phyloP scores from a whole-genome alignment of 495 filamentous ascomycete species.

The Penicillium soppii region DNA sequence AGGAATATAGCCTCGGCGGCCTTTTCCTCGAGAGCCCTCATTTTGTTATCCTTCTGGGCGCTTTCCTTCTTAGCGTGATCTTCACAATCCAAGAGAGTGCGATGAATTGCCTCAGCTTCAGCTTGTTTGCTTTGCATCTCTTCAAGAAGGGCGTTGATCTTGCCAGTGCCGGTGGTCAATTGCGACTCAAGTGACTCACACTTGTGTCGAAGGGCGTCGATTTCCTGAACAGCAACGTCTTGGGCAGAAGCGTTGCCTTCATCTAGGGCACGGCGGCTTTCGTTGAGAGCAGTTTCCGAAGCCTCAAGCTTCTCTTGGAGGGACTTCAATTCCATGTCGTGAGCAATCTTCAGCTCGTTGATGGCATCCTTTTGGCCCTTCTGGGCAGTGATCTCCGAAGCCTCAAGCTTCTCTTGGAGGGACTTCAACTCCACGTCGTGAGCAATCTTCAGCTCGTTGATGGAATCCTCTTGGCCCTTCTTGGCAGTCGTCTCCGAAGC shows the following conservation, averaged over 20 bases:
- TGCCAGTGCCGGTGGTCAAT: constrained; percentile 33
- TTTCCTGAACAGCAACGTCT: constrained; percentile 39
- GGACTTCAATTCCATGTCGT: constrained; percentile 34
- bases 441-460: constrained; percentile 36
- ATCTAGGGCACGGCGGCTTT: constrained; percentile 37
- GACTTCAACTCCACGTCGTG: constrained; percentile 37
- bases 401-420: constrained; percentile 35
- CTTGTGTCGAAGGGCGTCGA: constrained; percentile 42
- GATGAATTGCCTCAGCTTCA: constrained; percentile 37
- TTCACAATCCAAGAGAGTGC: constrained; percentile 35
- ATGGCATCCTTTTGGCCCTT: constrained; percentile 35
- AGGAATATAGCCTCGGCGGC: constrained; percentile 33
- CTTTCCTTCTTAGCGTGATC: constrained; percentile 37
- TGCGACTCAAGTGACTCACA: constrained; percentile 40
- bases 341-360: constrained; percentile 35
- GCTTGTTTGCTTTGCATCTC: constrained; percentile 41
- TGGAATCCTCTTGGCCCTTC: constrained; percentile 27
- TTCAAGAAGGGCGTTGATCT: constrained; percentile 44
- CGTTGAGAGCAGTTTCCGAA: constrained; percentile 32
- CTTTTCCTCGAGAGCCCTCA: constrained; percentile 36
- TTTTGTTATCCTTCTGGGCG: constrained; percentile 31
- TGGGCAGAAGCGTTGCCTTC: constrained; percentile 36
- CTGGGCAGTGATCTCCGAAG: constrained; percentile 30
- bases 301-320: constrained; percentile 36
- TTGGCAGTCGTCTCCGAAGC: constrained; percentile 30